phyloP scores from a whole-genome alignment of 2,329 filamentous ascomycete genomes.

The Didymella arachidicola region DNA sequence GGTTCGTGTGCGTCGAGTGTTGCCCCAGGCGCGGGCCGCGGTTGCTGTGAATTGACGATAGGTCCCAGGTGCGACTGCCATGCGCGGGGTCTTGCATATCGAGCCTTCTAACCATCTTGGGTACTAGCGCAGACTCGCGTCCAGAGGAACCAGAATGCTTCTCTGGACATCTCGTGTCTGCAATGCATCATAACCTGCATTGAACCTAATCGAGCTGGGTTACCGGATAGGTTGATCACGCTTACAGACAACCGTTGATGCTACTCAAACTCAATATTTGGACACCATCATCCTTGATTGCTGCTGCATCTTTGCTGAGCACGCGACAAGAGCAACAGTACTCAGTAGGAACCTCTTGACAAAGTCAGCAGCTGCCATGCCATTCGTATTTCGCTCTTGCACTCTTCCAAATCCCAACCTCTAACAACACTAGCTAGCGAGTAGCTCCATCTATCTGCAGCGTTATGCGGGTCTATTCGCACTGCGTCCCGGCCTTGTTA shows the following conservation, averaged over 20 bases:
- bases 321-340: not conserved
- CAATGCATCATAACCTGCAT: constrained; percentile 9
- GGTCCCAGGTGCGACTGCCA: constrained; percentile 8
- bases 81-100: constrained; percentile 3
- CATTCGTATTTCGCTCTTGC: not conserved
- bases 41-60: constrained; percentile 19
- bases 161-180: not conserved
- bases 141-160: not conserved
- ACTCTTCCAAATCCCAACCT: constrained; percentile 13
- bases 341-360: not conserved
- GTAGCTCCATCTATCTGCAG: constrained; percentile 14
- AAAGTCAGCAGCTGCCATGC: not conserved
- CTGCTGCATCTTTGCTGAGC: not conserved
- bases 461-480: constrained; percentile 39
- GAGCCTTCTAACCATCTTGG: not conserved
- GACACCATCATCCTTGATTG: not conserved
- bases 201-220: not conserved
- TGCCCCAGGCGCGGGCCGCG: constrained; percentile 10
- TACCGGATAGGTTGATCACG: not conserved
- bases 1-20: not conserved
- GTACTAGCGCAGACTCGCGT: not conserved
- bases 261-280: not conserved
- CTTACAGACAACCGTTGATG: not conserved
- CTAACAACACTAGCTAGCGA: constrained; percentile 10
- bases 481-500: constrained; percentile 68